Evolutionary conservation across 495 filamentous ascomycete species (phyloP).

Genomic region (Bryoglossum gracile): DNA sequence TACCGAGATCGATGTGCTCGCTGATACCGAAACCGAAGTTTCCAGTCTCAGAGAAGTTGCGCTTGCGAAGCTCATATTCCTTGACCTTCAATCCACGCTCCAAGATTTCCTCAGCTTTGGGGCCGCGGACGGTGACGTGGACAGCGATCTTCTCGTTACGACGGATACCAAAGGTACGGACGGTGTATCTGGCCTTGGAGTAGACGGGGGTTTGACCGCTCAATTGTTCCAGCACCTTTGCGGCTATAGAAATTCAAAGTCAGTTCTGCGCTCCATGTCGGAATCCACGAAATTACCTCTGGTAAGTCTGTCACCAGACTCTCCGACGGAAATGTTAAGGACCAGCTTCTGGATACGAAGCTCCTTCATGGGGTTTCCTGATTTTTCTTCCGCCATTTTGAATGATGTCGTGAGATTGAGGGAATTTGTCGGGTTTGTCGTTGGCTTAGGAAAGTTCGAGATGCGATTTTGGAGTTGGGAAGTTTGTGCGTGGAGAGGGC

Average conservation of each 20-base stretch:
- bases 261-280: no score
- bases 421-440: slow-evolving; percentile 23
- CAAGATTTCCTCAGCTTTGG: slow-evolving; percentile 99
- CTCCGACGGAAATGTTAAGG: slow-evolving; percentile 99
- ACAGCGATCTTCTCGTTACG: slow-evolving; percentile 99
- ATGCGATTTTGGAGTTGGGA: slow-evolving; percentile 10
- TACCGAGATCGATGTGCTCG: slow-evolving; percentile 99
- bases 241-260: no score
- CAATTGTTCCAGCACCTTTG: slow-evolving; percentile 99
- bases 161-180: slow-evolving; percentile 99
- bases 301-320: slow-evolving; percentile 99
- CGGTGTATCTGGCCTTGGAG: slow-evolving; percentile 99
- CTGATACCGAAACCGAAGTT: slow-evolving; percentile 99
- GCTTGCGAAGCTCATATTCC: slow-evolving; percentile 98
- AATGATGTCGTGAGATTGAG: slow-evolving; percentile 19
- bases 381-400: slow-evolving; percentile 58
- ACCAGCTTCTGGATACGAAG: slow-evolving; percentile 99
- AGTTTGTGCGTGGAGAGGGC: slow-evolving; percentile 6
- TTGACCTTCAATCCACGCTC: slow-evolving; percentile 99
- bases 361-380: slow-evolving; percentile 96
- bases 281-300: no score
- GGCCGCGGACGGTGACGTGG: slow-evolving; percentile 98
- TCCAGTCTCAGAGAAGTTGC: slow-evolving; percentile 98
- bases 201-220: slow-evolving; percentile 99
- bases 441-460: slow-evolving; percentile 16